Evolutionary conservation across 2,329 filamentous ascomycete species (phyloP).

Genomic region (Coleophoma eucalyptorum): DNA sequence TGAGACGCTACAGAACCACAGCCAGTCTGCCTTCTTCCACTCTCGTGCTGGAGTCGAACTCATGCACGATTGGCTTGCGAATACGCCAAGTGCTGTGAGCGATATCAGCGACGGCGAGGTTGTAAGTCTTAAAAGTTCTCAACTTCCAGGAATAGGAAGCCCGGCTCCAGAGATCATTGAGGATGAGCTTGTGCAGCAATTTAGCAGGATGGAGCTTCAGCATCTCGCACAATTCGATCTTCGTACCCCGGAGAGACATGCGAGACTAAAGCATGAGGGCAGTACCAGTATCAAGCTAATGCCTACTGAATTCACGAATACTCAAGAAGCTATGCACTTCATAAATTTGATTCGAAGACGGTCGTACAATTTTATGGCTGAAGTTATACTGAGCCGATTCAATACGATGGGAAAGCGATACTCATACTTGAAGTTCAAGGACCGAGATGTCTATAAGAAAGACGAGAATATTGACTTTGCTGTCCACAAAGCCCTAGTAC

Average conservation of each 20-base stretch:
- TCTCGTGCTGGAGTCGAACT: slow-evolving; percentile 10
- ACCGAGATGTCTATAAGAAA: neutral
- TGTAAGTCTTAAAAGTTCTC: neutral
- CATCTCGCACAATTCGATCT: slow-evolving; percentile 9
- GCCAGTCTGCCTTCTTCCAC: slow-evolving; percentile 9
- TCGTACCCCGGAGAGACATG: slow-evolving; percentile 8
- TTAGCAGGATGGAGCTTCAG: neutral
- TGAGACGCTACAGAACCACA: slow-evolving; percentile 16
- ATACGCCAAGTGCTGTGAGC: neutral
- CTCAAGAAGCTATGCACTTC: slow-evolving; percentile 13
- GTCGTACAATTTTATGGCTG: slow-evolving; percentile 15
- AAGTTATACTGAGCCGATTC: slow-evolving; percentile 2
- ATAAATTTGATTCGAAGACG: slow-evolving; percentile 16
- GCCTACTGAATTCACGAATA: slow-evolving; percentile 9
- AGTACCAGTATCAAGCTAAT: slow-evolving; percentile 9
- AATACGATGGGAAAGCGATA: neutral
- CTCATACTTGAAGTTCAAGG: neutral
- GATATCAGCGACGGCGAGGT: slow-evolving; percentile 2
- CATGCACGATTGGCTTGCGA: slow-evolving; percentile 8
- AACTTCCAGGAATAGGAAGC: neutral
- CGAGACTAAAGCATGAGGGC: slow-evolving; percentile 11
- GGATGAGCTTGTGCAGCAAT: neutral
- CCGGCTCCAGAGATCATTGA: neutral
- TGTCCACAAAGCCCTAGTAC: neutral
- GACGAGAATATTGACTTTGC: neutral